Base-by-base conservation (phyloP, 257 asterid species). In the Gardenia jasminoides region DNA sequence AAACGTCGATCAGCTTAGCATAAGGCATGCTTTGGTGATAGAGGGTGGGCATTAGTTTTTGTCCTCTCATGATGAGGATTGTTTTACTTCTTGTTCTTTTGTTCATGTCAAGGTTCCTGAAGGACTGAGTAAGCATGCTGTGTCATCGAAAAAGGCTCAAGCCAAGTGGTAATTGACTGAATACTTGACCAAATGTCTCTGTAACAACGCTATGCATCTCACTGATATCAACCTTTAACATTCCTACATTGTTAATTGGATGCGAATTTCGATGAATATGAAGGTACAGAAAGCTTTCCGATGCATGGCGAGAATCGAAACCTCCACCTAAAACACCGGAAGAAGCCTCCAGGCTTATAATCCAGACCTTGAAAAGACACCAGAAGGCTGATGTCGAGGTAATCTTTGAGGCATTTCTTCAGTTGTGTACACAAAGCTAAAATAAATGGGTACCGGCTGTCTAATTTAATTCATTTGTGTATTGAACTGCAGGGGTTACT, bases 331-430 rank as follows among this genome's bases (percentile, higher is more conserved):
- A 46, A 86, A 86, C 98, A 20, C 87, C 97, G 0, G 98, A 95
- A 84, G 97, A 95, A 82, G 93, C 93, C 78, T 89, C 97, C 1
- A 87, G 97, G 92, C 96, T 95, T 77, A 86, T 95, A 6, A 85
- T 90, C 70, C 89, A 68, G 83, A 95, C 97, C 46, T 82, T 95
- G 79, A 93, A 90, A 83, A 83, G 90, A 33, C 98, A 95, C 83
- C 94, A 89, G 84, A 95, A 93, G 86, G 97, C 94, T 56, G 98
- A 93, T 87, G 99, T 95, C 68, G 93, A 95, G 93, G 99, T 95
- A 72, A 64, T 24, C 52, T n/a, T 46, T 66, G 66, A 26, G 12
- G 52, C 33, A 33, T 66, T 61, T 36, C 74, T 22, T 52, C n/a
- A 36, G 73, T 39, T 36, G 67, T 11, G 46, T 65, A 76, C 10